Conservation (phyloP, 768 basidiomycete species). For the Tulasnella sp. region DNA sequence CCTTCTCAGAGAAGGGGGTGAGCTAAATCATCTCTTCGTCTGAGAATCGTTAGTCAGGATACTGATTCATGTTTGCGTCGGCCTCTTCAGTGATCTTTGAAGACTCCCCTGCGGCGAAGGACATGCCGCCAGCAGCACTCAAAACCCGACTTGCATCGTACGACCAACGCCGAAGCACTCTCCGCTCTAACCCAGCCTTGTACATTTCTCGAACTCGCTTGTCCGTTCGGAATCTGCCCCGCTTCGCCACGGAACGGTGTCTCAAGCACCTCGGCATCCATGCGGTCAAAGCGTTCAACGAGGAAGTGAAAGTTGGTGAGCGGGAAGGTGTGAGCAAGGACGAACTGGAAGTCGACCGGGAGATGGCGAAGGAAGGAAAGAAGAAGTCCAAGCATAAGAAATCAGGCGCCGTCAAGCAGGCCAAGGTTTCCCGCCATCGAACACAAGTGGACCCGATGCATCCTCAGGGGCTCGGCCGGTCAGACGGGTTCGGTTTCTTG, state of each 20-base stretch:
- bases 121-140: constrained; percentile 72
- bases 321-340: constrained; percentile 69
- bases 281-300: constrained; percentile 75
- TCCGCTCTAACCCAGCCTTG: constrained; percentile 89
- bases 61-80: constrained; percentile 19
- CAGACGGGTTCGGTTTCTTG: constrained; percentile 94
- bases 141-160: constrained; percentile 85
- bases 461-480: constrained; percentile 79
- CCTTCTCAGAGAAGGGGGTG: constrained; percentile 93
- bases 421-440: constrained; percentile 76
- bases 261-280: constrained; percentile 87
- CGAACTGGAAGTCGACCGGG: constrained; percentile 61
- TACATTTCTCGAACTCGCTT: constrained; percentile 95
- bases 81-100: constrained; percentile 77
- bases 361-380: constrained; percentile 37
- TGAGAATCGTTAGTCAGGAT: neutral
- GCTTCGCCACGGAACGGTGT: constrained; percentile 86
- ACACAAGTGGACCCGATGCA: constrained; percentile 83
- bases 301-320: constrained; percentile 66
- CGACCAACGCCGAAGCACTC: constrained; percentile 78
- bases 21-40: constrained; percentile 40
- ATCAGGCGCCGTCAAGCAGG: constrained; percentile 68
- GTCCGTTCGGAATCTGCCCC: constrained; percentile 88
- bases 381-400: constrained; percentile 32
- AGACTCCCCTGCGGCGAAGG: constrained; percentile 76